Evolutionary conservation across 2,329 filamentous ascomycete species (phyloP).

Genomic region (Alternaria postmessia): DNA sequence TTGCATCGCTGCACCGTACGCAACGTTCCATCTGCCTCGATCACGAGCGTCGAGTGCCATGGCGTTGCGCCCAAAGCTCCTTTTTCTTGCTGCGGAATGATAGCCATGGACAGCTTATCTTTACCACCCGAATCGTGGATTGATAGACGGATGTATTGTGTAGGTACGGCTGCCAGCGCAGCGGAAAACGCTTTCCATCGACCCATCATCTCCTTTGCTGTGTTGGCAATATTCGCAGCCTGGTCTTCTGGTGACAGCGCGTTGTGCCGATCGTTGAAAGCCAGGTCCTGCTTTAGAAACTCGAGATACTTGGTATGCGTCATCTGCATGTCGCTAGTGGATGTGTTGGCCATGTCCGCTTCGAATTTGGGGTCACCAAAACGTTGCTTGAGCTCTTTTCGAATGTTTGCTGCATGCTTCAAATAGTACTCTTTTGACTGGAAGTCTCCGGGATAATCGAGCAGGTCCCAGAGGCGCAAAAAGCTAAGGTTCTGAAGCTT

Average conservation of each 20-base stretch:
- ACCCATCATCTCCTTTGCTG: conserved; percentile 44
- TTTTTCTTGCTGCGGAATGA: conserved; percentile 33
- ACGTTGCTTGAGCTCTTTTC: conserved; percentile 31
- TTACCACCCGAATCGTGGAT: conserved; percentile 44
- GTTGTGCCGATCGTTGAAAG: conserved; percentile 25
- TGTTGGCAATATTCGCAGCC: conserved; percentile 30
- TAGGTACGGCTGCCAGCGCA: conserved; percentile 30
- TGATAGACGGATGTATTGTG: conserved; percentile 38
- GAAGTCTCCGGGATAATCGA: conserved; percentile 26
- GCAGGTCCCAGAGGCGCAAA: conserved; percentile 29
- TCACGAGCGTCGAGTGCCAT: conserved; percentile 34
- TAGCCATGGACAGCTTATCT: conserved; percentile 41
- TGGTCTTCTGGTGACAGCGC: conserved; percentile 27
- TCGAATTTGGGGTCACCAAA: conserved; percentile 37
- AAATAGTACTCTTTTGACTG: conserved; percentile 33
- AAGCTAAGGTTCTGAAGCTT: conserved; percentile 31
- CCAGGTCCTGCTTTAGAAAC: conserved; percentile 36
- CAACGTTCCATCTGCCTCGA: conserved; percentile 32
- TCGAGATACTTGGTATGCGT: conserved; percentile 41
- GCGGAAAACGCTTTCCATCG: conserved; percentile 39
- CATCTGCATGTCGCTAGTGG: conserved; percentile 36
- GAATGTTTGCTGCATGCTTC: conserved; percentile 33
- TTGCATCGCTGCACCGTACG: conserved; percentile 28
- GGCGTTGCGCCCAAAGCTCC: conserved; percentile 35
- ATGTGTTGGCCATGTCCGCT: conserved; percentile 42